Evolutionary conservation across 2,329 filamentous ascomycete species (phyloP), one percentile per base, ranked within the genome.

Genomic region (Leptoxyphium fumago): DNA sequence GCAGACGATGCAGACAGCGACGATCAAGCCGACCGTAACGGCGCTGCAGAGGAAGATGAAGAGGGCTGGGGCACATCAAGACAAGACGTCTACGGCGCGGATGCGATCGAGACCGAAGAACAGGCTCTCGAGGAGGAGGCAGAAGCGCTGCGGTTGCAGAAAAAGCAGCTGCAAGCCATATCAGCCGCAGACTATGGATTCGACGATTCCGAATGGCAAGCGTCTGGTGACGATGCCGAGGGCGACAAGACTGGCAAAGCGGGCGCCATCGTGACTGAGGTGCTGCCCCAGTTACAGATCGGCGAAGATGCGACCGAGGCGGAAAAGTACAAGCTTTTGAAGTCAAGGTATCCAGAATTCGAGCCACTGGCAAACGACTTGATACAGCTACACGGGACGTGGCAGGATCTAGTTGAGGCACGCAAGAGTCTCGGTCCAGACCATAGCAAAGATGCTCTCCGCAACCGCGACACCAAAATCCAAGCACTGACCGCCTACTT

Each of bases 41-140:
- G 68, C 5, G 74, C 72, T 15, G 72, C 71, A 5, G 70, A 74
- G 29, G 69, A 68, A 4, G 73, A 75, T 7, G 72, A 74, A 38
- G 71, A 76, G 14, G 62, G 78, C 42, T 96, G 91, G 88, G 91
- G 89, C 28, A 75, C 82, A 4, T 87, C 84, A 2, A 89, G 78
- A 61, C 82, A 82, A 48, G 89, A 94, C 54, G 94, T 95, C 66
- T 98, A 98, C 65, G 76, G 94, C 66, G 84, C 86, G 52, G 89
- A 98, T 62, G 68, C 68, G 9, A 79, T 81, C 45, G 76, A 81
- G 55, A 80, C 77, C 1, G 78, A 82, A 55, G 74, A 77, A 47
- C 78, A 81, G 63, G 91, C 91, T 0, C 65, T 93, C 29, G 88
- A 91, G 57, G 91, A 98, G 69, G 93, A 98, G 63, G 78, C 74